These are phyloP conservation scores for Calocybe gambosa DNA, from an alignment of 1,284 basidiomycete species.

Conservation along the genomic window DNA sequence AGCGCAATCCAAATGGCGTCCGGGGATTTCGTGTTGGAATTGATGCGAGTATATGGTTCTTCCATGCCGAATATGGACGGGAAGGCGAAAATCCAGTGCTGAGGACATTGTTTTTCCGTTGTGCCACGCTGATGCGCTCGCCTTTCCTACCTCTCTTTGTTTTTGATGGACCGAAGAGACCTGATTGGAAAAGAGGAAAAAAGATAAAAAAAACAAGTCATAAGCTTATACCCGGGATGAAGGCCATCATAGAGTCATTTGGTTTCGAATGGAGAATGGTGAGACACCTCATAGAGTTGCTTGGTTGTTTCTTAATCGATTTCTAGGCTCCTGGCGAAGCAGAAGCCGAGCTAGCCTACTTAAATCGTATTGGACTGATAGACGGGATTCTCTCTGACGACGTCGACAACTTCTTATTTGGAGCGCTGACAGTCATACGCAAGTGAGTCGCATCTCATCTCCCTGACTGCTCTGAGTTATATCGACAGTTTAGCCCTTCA, in stretches of 20 bases:
- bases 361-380: conserved; percentile 77
- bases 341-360: conserved; percentile 89
- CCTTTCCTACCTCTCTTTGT: conserved; percentile 90
- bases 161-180: conserved; percentile 88
- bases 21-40: conserved; percentile 71
- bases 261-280: conserved; percentile 84
- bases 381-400: conserved; percentile 93
- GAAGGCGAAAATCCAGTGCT: conserved; percentile 78
- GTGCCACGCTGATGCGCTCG: conserved; percentile 65
- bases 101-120: conserved; percentile 70
- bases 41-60: conserved; percentile 81
- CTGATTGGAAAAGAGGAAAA: conserved; percentile 78
- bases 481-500: conserved; percentile 48
- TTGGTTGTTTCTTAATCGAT: background rate
- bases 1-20: conserved; percentile 47
- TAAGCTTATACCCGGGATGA: conserved; percentile 58
- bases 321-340: conserved; percentile 87
- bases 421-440: conserved; percentile 75
- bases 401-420: conserved; percentile 89
- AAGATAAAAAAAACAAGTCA: conserved; percentile 57
- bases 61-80: conserved; percentile 65
- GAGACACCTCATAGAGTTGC: conserved; percentile 21
- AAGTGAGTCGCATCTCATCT: conserved; percentile 25
- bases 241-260: conserved; percentile 80
- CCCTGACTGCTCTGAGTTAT: conserved; percentile 2